phyloP scores from a whole-genome alignment of 2,329 filamentous ascomycete species.

The Helotiales sp. region DNA sequence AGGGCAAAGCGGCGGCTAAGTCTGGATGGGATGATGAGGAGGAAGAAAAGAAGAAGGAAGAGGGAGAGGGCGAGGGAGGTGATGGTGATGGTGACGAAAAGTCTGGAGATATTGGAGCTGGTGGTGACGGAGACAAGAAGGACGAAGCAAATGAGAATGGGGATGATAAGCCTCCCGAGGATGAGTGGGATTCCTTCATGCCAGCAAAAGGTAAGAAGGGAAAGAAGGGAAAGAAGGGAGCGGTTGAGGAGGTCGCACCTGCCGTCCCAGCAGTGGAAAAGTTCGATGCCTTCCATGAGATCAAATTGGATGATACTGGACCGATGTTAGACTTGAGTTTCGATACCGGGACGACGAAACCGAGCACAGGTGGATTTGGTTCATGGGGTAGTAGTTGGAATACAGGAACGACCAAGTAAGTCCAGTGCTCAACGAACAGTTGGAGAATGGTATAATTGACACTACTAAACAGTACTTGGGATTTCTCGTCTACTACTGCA shows the following conservation, averaged over 20 bases:
- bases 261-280: slow-evolving; percentile 45
- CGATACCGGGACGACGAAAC: slow-evolving; percentile 51
- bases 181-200: slow-evolving; percentile 56
- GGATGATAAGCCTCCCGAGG: slow-evolving; percentile 49
- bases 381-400: slow-evolving; percentile 66
- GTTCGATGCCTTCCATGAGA: slow-evolving; percentile 67
- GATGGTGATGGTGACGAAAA: slow-evolving; percentile 46
- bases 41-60: slow-evolving; percentile 53
- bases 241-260: slow-evolving; percentile 43
- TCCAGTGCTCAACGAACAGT: neutral
- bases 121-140: slow-evolving; percentile 44
- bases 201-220: slow-evolving; percentile 57
- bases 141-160: slow-evolving; percentile 46
- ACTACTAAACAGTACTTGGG: slow-evolving; percentile 29
- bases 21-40: slow-evolving; percentile 57
- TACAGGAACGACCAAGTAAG: slow-evolving; percentile 48
- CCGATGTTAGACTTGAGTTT: slow-evolving; percentile 63
- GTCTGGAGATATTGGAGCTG: slow-evolving; percentile 41
- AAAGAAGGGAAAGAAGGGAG: slow-evolving; percentile 59
- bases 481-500: slow-evolving; percentile 34
- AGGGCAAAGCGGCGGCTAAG: slow-evolving; percentile 38
- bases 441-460: neutral
- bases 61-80: slow-evolving; percentile 45
- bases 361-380: slow-evolving; percentile 51
- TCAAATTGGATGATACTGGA: slow-evolving; percentile 67